These are phyloP conservation scores for Raffaelea albimanens DNA, from an alignment of 2,329 filamentous ascomycete genomes.

Conservation along the genomic window DNA sequence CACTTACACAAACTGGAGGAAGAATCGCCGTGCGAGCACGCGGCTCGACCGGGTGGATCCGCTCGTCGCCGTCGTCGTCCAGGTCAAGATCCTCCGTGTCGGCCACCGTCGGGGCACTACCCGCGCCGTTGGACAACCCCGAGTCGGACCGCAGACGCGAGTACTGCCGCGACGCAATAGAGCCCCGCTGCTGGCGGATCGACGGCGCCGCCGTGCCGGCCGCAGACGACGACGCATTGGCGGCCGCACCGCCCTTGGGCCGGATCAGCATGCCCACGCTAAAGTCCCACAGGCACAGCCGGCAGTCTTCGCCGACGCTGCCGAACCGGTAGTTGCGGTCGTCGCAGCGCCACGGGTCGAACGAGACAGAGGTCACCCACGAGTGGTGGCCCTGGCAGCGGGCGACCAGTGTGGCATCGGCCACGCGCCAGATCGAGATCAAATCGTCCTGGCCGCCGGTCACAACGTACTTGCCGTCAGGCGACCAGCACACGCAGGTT, in stretches of 20 bases:
- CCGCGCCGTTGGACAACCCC: slow-evolving; percentile 30
- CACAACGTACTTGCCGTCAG: slow-evolving; percentile 89
- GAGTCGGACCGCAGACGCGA: background rate
- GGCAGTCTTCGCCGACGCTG: slow-evolving; percentile 88
- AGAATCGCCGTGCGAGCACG: slow-evolving; percentile 74
- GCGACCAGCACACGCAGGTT: slow-evolving; percentile 92
- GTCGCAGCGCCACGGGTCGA: slow-evolving; percentile 95
- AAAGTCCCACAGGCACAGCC: slow-evolving; percentile 92
- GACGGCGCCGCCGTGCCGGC: slow-evolving; percentile 29
- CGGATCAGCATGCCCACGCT: slow-evolving; percentile 92
- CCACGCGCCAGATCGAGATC: slow-evolving; percentile 88
- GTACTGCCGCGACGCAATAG: slow-evolving; percentile 42
- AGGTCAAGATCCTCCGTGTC: background rate
- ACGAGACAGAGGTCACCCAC: slow-evolving; percentile 88
- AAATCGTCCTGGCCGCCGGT: slow-evolving; percentile 95
- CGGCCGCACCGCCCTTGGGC: slow-evolving; percentile 51
- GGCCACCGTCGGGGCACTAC: background rate
- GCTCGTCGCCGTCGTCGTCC: slow-evolving; percentile 37
- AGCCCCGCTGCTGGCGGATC: slow-evolving; percentile 42
- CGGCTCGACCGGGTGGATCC: slow-evolving; percentile 73
- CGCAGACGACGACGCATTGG: background rate
- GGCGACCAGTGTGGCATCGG: slow-evolving; percentile 75
- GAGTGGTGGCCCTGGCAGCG: slow-evolving; percentile 92
- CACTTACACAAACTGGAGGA: slow-evolving; percentile 77
- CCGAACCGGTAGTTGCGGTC: slow-evolving; percentile 93